These are phyloP conservation scores for Ceratobasidium sp. DNA, from an alignment of 1,284 basidiomycete species.

Conservation along the genomic window DNA sequence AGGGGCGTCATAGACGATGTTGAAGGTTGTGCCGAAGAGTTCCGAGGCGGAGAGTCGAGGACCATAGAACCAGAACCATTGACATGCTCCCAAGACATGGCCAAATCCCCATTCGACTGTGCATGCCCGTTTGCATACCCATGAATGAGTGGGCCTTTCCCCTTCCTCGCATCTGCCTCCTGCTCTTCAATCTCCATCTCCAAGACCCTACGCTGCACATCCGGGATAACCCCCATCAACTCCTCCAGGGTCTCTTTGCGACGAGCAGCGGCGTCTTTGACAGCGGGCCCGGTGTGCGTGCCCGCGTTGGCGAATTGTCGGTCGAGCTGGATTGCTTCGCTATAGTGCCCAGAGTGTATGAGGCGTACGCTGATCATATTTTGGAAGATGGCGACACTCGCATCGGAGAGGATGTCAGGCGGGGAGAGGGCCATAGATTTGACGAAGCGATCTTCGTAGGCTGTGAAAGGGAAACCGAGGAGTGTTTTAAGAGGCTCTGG, in stretches of 20 bases:
- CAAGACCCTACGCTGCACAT: constrained; percentile 65
- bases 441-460: constrained; percentile 68
- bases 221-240: constrained; percentile 67
- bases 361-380: constrained; percentile 84
- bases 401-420: constrained; percentile 60
- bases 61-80: constrained; percentile 39
- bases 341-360: constrained; percentile 77
- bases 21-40: constrained; percentile 25
- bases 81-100: constrained; percentile 67
- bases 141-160: constrained; percentile 44
- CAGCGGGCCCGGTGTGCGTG: constrained; percentile 50
- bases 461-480: constrained; percentile 69
- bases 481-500: constrained; percentile 66
- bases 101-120: constrained; percentile 52
- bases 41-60: constrained; percentile 31
- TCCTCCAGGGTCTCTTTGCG: constrained; percentile 74
- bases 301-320: constrained; percentile 60
- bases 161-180: constrained; percentile 47
- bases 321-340: constrained; percentile 79
- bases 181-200: constrained; percentile 62
- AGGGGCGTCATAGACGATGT: constrained; percentile 42
- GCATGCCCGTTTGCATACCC: constrained; percentile 39
- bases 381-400: constrained; percentile 71
- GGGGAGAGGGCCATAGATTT: constrained; percentile 68
- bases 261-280: constrained; percentile 59